A percentile compares a stretch with the other conserved stretches of the same genome.
These are phyloP conservation scores for Lactifluus rugatus DNA, from an alignment of 768 basidiomycete genomes.

Conservation along the genomic window DNA sequence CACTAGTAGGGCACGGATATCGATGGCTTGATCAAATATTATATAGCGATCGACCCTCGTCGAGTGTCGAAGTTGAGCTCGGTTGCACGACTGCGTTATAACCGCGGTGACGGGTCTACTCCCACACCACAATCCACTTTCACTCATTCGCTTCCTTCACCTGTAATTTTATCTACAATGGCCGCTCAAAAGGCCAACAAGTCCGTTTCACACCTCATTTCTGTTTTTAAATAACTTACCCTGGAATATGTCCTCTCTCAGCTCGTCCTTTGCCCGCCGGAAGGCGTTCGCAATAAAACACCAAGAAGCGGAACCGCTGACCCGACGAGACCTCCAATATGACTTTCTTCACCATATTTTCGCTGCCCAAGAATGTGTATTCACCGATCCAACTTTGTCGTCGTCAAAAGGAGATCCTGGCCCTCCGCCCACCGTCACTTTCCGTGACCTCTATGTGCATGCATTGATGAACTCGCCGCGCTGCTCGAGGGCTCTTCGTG, in stretches of 20 bases:
- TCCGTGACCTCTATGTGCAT: constrained; percentile 41
- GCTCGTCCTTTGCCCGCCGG: constrained; percentile 35
- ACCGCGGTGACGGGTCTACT: background rate
- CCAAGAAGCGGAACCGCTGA: constrained; percentile 56
- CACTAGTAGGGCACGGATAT: no score
- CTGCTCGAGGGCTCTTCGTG: constrained; percentile 59
- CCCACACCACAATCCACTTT: background rate
- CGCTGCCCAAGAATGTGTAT: constrained; percentile 37
- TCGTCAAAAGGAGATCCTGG: constrained; percentile 25
- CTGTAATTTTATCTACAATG: constrained; percentile 2
- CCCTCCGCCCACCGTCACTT: constrained; percentile 28
- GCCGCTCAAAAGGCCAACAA: constrained; percentile 17
- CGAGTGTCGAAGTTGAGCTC: background rate
- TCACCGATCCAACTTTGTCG: constrained; percentile 48
- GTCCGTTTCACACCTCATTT: constrained; percentile 4
- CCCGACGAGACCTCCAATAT: constrained; percentile 59
- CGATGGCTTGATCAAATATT: no score
- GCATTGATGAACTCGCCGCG: constrained; percentile 47
- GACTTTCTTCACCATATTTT: constrained; percentile 39
- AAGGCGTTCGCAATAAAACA: constrained; percentile 39
- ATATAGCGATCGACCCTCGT: background rate
- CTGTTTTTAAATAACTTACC: background rate
- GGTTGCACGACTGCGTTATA: background rate
- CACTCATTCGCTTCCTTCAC: background rate
- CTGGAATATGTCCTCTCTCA: constrained; percentile 24